Percentiles rank a stretch among this genome's conserved stretches.
These are phyloP conservation scores for Irpex lacteus DNA, from an alignment of 1,284 basidiomycete species.

Conservation along the genomic window DNA sequence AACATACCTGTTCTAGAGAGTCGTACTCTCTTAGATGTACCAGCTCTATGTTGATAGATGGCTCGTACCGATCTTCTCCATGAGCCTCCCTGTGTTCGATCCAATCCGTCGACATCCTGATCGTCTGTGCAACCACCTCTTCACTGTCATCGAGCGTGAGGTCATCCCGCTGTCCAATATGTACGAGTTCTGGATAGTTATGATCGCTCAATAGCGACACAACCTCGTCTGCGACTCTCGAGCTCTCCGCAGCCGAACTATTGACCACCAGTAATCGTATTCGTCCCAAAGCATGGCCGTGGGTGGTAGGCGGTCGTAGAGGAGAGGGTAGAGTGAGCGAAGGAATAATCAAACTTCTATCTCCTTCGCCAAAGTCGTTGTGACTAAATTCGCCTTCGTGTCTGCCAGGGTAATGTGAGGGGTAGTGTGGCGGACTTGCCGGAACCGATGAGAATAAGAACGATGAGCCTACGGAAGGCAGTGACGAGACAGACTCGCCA, in stretches of 20 bases:
- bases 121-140: conserved; percentile 27
- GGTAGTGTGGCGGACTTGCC: conserved; percentile 49
- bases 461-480: conserved; percentile 70
- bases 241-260: not conserved
- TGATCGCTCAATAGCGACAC: conserved; percentile 34
- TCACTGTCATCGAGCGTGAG: conserved; percentile 27
- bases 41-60: conserved; percentile 60
- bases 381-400: conserved; percentile 35
- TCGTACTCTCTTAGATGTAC: conserved; percentile 47
- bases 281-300: conserved; percentile 63
- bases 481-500: conserved; percentile 60
- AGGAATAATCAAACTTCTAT: conserved; percentile 62
- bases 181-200: conserved; percentile 64
- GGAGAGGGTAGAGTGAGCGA: conserved; percentile 62
- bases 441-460: conserved; percentile 74
- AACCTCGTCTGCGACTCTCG: conserved; percentile 4
- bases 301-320: conserved; percentile 54
- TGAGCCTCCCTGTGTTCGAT: conserved; percentile 59
- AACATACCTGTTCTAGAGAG: conserved; percentile 39
- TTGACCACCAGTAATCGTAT: conserved; percentile 50
- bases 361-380: conserved; percentile 19
- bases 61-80: conserved; percentile 62
- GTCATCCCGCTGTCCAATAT: conserved; percentile 55
- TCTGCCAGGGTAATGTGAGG: conserved; percentile 20
- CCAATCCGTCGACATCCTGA: conserved; percentile 67